Conservation (phyloP, 371 early-diverging fungal genomes). For the Syncephalastrum monosporum region DNA sequence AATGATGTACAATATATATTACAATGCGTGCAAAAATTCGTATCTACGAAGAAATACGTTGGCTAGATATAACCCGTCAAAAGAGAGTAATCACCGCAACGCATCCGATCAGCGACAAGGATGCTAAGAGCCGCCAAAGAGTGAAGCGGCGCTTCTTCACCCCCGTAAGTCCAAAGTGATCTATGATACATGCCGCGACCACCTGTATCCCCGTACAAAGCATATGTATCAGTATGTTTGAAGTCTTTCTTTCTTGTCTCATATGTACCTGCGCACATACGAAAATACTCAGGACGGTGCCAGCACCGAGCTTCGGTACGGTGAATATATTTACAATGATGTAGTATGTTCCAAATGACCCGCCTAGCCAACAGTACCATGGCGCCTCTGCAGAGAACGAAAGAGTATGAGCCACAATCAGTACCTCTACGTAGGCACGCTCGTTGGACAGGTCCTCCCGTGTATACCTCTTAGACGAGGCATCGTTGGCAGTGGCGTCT, state of each 20-base stretch:
- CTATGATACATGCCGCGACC: constrained; percentile 49
- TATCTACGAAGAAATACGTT: too few species aligned
- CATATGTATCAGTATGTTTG: neutral
- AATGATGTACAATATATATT: too few species aligned
- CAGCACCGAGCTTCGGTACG: constrained; percentile 49
- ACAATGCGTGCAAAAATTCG: too few species aligned
- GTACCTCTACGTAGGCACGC: neutral
- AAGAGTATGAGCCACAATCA: neutral
- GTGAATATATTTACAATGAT: constrained; percentile 50
- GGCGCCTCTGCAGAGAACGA: constrained; percentile 22
- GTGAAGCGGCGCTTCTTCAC: constrained; percentile 20
- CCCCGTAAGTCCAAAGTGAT: constrained; percentile 46
- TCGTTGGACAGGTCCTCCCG: too few species aligned
- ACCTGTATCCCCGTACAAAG: constrained; percentile 14
- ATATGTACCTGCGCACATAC: constrained; percentile 43
- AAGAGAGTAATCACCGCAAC: constrained; percentile 19
- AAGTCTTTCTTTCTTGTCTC: neutral
- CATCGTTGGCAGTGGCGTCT: constrained; percentile 20
- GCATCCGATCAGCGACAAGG: constrained; percentile 15
- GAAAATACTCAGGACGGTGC: constrained; percentile 51
- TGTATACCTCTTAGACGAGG: constrained; percentile 19
- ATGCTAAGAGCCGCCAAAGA: constrained; percentile 13
- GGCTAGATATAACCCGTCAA: neutral
- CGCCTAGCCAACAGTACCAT: constrained; percentile 42
- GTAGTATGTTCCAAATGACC: constrained; percentile 47